Evolutionary conservation across 345 rosid genomes (phyloP).

Genomic region (Chamaenerion angustifolium): DNA sequence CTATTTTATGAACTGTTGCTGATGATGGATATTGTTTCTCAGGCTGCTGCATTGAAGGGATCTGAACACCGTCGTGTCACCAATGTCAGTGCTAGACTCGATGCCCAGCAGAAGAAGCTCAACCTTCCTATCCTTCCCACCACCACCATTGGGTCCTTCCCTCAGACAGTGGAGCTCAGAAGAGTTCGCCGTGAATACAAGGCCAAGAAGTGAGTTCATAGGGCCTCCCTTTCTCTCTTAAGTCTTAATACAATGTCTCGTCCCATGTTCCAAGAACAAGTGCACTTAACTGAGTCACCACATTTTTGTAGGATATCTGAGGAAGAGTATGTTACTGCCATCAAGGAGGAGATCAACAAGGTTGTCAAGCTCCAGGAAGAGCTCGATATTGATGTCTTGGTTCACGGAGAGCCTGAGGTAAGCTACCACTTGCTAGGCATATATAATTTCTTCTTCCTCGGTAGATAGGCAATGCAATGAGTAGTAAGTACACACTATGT

Average conservation of each 20-base stretch:
- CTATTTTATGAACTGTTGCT: neutral
- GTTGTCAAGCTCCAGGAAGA: conserved; percentile 84
- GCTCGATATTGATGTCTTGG: conserved; percentile 90
- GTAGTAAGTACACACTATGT: too few species aligned
- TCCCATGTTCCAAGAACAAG: too few species aligned
- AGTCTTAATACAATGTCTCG: neutral
- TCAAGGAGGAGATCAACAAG: conserved; percentile 79
- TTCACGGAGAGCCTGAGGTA: conserved; percentile 97
- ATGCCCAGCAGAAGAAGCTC: conserved; percentile 92
- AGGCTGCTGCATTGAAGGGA: conserved; percentile 91
- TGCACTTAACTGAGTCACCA: neutral
- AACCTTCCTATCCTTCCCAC: conserved; percentile 91
- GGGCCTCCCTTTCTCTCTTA: conserved; percentile 2
- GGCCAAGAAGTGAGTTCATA: conserved; percentile 68
- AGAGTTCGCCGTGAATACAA: conserved; percentile 96
- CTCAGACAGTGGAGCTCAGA: conserved; percentile 83
- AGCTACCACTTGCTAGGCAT: conserved; percentile 2
- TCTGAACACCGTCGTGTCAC: conserved; percentile 84
- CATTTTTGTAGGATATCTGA: conserved; percentile 59
- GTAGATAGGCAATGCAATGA: too few species aligned
- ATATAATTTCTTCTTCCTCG: neutral
- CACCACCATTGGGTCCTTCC: conserved; percentile 94
- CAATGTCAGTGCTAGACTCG: conserved; percentile 70
- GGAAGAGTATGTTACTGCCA: conserved; percentile 64
- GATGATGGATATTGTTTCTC: conserved; percentile 9